Percentiles rank a stretch among this genome's conserved stretches.
These are phyloP conservation scores for Cryomyces minteri DNA, from an alignment of 495 filamentous ascomycete species.

Conservation along the genomic window DNA sequence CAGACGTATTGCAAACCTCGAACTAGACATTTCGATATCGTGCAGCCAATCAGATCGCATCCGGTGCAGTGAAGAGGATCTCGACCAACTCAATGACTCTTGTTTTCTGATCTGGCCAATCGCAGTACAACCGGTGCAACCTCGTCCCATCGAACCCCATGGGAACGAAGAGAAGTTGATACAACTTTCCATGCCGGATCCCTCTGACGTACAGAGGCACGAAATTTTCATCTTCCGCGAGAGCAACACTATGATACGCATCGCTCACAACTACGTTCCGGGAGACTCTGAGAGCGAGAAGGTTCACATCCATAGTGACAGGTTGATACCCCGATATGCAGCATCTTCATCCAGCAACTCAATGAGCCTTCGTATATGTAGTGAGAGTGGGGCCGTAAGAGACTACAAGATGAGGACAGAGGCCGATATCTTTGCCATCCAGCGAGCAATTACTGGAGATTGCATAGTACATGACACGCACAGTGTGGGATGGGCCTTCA, in stretches of 20 bases:
- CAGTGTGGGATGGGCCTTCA: not conserved
- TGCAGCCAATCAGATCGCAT: not conserved
- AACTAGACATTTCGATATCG: not conserved
- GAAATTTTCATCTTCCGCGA: not conserved
- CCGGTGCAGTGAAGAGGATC: not conserved
- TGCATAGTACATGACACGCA: not conserved
- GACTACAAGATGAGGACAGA: not conserved
- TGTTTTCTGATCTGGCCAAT: not conserved
- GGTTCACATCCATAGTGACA: not conserved
- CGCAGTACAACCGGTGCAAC: not conserved
- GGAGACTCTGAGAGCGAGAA: not conserved
- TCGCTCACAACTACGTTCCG: not conserved
- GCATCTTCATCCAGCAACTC: not conserved
- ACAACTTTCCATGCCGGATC: not conserved
- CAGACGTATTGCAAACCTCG: not conserved
- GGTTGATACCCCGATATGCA: not conserved
- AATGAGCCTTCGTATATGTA: not conserved
- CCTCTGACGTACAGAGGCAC: not conserved
- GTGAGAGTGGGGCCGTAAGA: not conserved
- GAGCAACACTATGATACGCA: not conserved
- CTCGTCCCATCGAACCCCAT: not conserved
- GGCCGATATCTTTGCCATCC: not conserved
- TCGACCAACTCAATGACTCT: not conserved
- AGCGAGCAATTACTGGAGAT: not conserved
- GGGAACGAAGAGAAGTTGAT: not conserved